phyloP scores from a whole-genome alignment of 371 early-diverging fungal species.

The Apophysomyces ossiformis region DNA sequence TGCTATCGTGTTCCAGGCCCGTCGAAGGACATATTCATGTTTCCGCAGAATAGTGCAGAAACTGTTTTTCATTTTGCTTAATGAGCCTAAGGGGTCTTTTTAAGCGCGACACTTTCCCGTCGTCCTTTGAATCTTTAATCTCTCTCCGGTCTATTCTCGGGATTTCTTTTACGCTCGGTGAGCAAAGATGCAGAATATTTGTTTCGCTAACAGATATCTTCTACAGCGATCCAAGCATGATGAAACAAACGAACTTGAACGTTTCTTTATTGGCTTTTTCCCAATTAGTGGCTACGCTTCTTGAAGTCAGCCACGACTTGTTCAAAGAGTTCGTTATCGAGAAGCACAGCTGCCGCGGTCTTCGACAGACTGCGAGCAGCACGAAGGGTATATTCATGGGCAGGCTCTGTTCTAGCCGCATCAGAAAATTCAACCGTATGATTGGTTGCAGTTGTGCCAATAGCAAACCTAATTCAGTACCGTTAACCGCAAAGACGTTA shows the following conservation, averaged over 20 bases:
- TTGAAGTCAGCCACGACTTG: slow-evolving; percentile 38
- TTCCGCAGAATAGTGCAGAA: no score
- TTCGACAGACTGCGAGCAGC: slow-evolving; percentile 48
- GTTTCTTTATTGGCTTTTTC: background rate
- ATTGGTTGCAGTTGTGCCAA: slow-evolving; percentile 41
- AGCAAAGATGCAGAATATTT: no score
- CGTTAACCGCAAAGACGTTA: background rate
- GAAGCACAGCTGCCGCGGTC: slow-evolving; percentile 43
- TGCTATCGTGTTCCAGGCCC: no score
- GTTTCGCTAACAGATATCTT: no score
- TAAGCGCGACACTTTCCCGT: no score
- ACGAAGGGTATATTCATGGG: slow-evolving; percentile 63
- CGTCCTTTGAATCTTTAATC: no score
- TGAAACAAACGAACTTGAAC: background rate
- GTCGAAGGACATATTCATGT: no score
- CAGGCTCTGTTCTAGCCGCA: slow-evolving; percentile 60
- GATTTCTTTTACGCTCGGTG: no score
- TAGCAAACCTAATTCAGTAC: slow-evolving; percentile 25
- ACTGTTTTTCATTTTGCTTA: no score
- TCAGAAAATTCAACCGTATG: slow-evolving; percentile 69
- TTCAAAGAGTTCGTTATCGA: slow-evolving; percentile 31
- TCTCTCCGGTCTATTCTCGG: no score
- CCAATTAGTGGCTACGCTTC: slow-evolving; percentile 11
- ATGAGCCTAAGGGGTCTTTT: no score
- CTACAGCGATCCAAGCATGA: background rate